Evolutionary conservation across 1,284 basidiomycete genomes (phyloP), one percentile per base, ranked within the genome.

Genomic region (Tilletia walkeri): DNA sequence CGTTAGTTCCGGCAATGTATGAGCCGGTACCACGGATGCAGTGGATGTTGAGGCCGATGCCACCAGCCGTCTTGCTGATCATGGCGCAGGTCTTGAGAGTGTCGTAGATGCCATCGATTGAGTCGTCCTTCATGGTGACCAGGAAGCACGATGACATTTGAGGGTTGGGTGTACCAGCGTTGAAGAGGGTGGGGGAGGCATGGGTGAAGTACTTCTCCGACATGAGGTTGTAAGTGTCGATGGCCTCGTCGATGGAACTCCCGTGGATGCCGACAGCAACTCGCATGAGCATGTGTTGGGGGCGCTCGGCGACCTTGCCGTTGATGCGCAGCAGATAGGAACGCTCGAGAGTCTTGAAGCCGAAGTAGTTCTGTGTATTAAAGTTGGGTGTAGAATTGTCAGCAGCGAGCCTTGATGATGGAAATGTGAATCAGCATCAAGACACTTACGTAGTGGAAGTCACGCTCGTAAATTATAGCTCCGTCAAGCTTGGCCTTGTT

Each of bases 261-360:
- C 95, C 95, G 84, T 99, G 95, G 75, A 99, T 96, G 71, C 95
- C 96, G 66, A 99, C 93, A 65, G 95, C 92, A 69, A 99, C 96
- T 85, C 95, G 94, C 96, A 99, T 99, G 82, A 99, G 91, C 90
- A 99, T 93, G 86, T 99, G 96, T 83, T 99, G 95, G 45, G 96
- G 96, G 67, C 96, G 90, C 85, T 99, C 96, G 65, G 94, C 95
- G 65, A 96, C 92, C 80, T 93, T 93, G 70, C 93, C 93, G 84
- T 97, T 89, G 86, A 98, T 91, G 72, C 93, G 90, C 66, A 99
- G 90, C 7, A 99, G 89, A 85, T 99, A 99, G 3, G 95, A 98
- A 49, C 96, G 91, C 86, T 99, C 96, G 45, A 99, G 90, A 0
- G 96, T 99, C 86, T 99, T 99, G 89, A 99, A 99, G 36, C 95